Evolutionary conservation across 2,329 filamentous ascomycete genomes (phyloP).

Genomic region (Microcyclospora pomicola): DNA sequence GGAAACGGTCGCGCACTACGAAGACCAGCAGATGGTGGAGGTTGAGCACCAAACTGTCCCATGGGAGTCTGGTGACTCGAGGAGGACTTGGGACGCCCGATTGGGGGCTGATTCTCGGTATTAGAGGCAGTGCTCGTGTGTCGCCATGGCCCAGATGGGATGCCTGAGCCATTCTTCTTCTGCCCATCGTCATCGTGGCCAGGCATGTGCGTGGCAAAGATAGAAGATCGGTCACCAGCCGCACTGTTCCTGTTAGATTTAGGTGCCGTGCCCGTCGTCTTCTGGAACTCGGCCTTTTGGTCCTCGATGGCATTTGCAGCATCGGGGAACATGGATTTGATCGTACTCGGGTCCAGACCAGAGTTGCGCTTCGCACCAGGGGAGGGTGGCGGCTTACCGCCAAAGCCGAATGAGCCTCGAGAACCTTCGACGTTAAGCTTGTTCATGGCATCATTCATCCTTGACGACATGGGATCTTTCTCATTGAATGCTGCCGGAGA

Average conservation of each 20-base stretch:
- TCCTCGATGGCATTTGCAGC: slow-evolving; percentile 96
- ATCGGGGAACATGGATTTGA: slow-evolving; percentile 98
- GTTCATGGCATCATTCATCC: slow-evolving; percentile 90
- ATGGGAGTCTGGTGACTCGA: slow-evolving; percentile 65
- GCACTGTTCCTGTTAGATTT: slow-evolving; percentile 87
- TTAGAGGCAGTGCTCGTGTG: slow-evolving; percentile 27
- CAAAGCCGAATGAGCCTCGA: slow-evolving; percentile 62
- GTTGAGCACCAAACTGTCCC: slow-evolving; percentile 79
- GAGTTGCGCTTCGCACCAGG: slow-evolving; percentile 75
- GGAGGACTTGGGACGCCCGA: slow-evolving; percentile 60
- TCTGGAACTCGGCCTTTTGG: slow-evolving; percentile 93
- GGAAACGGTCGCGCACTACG: slow-evolving; percentile 65
- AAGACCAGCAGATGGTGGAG: slow-evolving; percentile 57
- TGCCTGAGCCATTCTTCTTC: slow-evolving; percentile 49
- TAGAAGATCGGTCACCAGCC: slow-evolving; percentile 59
- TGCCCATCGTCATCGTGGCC: slow-evolving; percentile 44
- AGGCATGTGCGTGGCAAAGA: slow-evolving; percentile 60
- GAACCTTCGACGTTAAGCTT: slow-evolving; percentile 81
- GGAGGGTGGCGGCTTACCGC: slow-evolving; percentile 56
- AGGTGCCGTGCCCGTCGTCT: slow-evolving; percentile 80
- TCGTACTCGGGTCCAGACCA: slow-evolving; percentile 80
- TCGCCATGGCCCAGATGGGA: slow-evolving; percentile 72
- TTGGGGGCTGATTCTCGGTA: slow-evolving; percentile 38
- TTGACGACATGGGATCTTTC: slow-evolving; percentile 96
- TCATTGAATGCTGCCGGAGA: slow-evolving; percentile 88